A percentile compares a stretch with the other conserved stretches of the same genome.
phyloP scores from a whole-genome alignment of 2,329 filamentous ascomycete species.

The Pseudodiploospora longispora region DNA sequence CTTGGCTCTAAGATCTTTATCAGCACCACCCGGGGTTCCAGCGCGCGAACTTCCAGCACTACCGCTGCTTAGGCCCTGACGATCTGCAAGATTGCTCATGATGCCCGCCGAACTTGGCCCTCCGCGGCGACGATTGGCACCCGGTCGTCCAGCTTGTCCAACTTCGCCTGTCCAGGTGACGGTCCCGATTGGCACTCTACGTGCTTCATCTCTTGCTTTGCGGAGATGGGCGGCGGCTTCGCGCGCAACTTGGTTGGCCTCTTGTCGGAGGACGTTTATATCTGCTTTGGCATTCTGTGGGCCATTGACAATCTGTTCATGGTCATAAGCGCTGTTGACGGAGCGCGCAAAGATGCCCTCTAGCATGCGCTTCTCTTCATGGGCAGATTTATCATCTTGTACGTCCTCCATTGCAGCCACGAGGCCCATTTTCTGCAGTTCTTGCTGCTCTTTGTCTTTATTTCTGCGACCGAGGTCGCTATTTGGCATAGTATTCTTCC shows the following conservation, averaged over 20 bases:
- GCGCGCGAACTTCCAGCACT: conserved; percentile 39
- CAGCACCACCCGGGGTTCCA: conserved; percentile 29
- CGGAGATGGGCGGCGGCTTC: conserved; percentile 70
- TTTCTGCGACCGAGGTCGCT: conserved; percentile 6
- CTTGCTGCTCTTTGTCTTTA: conserved; percentile 26
- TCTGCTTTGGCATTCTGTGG: conserved; percentile 66
- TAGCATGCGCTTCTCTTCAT: conserved; percentile 70
- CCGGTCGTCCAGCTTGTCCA: conserved; percentile 67
- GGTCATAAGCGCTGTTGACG: conserved; percentile 85
- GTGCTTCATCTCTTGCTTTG: conserved; percentile 63
- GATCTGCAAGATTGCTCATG: conserved; percentile 47
- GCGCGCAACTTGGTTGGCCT: conserved; percentile 72
- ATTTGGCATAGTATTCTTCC: conserved; percentile 6
- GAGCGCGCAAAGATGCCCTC: conserved; percentile 81
- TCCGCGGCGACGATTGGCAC: conserved; percentile 41
- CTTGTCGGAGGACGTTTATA: conserved; percentile 67
- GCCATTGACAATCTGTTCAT: conserved; percentile 82
- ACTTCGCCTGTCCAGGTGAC: conserved; percentile 91
- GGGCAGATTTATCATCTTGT: conserved; percentile 41
- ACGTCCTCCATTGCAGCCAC: conserved; percentile 60
- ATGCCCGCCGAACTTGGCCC: conserved; percentile 48
- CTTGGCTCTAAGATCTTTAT: conserved; percentile 39
- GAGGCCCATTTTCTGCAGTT: conserved; percentile 47
- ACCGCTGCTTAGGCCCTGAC: conserved; percentile 42
- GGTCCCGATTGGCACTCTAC: conserved; percentile 67